A percentile compares a stretch with the other conserved stretches of the same genome.
Conservation (phyloP, 2,329 filamentous ascomycete genomes). For the Pyrenophora teres region DNA sequence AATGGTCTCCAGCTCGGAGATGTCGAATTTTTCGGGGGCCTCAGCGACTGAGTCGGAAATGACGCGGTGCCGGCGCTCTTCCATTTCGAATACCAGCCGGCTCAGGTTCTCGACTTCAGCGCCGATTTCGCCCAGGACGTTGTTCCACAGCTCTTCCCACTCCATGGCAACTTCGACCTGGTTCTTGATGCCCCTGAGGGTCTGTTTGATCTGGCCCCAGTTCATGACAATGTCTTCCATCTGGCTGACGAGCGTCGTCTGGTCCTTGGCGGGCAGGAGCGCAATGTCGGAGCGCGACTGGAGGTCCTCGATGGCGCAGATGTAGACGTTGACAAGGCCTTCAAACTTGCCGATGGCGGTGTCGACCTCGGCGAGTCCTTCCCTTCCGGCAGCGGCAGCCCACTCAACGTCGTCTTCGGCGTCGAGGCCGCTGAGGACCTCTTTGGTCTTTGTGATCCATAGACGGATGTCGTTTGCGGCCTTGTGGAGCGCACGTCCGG, state of each 20-base stretch:
- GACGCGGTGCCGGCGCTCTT: conserved; percentile 86
- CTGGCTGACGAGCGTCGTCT: conserved; percentile 77
- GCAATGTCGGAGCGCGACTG: conserved; percentile 78
- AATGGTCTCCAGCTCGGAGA: conserved; percentile 89
- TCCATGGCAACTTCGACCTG: conserved; percentile 98
- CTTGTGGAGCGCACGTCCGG: conserved; percentile 79
- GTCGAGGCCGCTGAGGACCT: conserved; percentile 86
- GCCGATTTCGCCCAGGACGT: conserved; percentile 89
- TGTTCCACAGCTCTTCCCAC: conserved; percentile 97
- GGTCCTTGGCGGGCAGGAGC: conserved; percentile 70
- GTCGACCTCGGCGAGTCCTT: conserved; percentile 72
- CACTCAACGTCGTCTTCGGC: conserved; percentile 98
- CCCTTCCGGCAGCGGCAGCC: conserved; percentile 84
- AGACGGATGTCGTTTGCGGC: conserved; percentile 90
- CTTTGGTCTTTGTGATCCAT: conserved; percentile 91
- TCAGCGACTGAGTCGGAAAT: conserved; percentile 63
- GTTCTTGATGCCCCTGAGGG: conserved; percentile 77
- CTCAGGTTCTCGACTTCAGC: conserved; percentile 81
- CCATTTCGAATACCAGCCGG: conserved; percentile 93
- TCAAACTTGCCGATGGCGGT: conserved; percentile 82
- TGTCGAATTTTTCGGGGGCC: conserved; percentile 69
- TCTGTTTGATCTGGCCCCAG: conserved; percentile 81
- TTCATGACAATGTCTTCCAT: conserved; percentile 86
- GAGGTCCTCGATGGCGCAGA: conserved; percentile 89
- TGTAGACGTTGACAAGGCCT: conserved; percentile 86